Evolutionary conservation across 805 yeast species (phyloP).

Genomic region (Myxozyma kluyveri): DNA sequence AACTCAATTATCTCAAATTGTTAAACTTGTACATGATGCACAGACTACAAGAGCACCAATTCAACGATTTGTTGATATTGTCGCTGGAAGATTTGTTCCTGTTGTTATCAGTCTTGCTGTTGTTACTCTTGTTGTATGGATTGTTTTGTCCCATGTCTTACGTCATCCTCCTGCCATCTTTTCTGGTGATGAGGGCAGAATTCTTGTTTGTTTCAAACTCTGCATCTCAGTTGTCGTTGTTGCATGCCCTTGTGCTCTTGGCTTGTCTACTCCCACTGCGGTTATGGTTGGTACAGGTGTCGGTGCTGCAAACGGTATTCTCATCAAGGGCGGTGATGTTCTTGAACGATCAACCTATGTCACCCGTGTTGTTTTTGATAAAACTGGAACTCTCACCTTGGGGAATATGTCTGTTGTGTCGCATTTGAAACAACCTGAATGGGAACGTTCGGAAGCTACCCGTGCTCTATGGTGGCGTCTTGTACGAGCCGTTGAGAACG

Average conservation of each 20-base stretch:
- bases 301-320: conserved; percentile 84
- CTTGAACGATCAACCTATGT: conserved; percentile 69
- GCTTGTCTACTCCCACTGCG: conserved; percentile 97
- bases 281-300: conserved; percentile 98
- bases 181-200: conserved; percentile 47
- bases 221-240: conserved; percentile 92
- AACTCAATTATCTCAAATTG: conserved; percentile 85
- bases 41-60: conserved; percentile 88
- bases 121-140: conserved; percentile 67
- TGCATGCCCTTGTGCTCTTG: conserved; percentile 98
- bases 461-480: conserved; percentile 50
- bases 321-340: conserved; percentile 90
- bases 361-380: conserved; percentile 76
- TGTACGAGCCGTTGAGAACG: conserved; percentile 58
- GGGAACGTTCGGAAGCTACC: conserved; percentile 16
- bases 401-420: conserved; percentile 64
- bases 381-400: conserved; percentile 90
- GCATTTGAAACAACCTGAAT: conserved; percentile 8
- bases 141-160: conserved; percentile 41
- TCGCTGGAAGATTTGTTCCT: conserved; percentile 86
- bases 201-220: conserved; percentile 68
- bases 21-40: conserved; percentile 80
- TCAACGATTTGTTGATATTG: conserved; percentile 79
- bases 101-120: conserved; percentile 59
- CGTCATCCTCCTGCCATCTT: conserved; percentile 51